Conservation (phyloP, 169 alveolate genomes). For the Cryptosporidium ubiquitum region DNA sequence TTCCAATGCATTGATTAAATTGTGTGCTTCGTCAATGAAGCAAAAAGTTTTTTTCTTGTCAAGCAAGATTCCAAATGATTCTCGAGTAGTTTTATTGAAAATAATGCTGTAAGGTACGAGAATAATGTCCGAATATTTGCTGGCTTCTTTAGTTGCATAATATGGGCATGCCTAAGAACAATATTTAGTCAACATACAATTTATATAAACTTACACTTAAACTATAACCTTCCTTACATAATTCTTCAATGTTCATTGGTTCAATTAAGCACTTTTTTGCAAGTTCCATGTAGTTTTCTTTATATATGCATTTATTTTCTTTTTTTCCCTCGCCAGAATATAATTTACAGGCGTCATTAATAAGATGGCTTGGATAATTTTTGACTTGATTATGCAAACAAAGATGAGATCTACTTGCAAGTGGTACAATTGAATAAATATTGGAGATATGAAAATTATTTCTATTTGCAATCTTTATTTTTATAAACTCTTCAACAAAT, state of each 20-base stretch:
- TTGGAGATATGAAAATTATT: background rate
- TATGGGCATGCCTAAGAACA: slow-evolving; percentile 79
- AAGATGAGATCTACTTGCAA: slow-evolving; percentile 54
- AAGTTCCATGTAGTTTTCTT: slow-evolving; percentile 9
- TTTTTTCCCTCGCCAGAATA: background rate
- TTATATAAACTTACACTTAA: slow-evolving; percentile 33
- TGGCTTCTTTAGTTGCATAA: slow-evolving; percentile 79
- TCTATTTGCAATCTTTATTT: slow-evolving; percentile 33
- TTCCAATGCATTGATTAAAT: slow-evolving; percentile 75
- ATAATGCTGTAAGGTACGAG: slow-evolving; percentile 83
- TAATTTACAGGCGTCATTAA: slow-evolving; percentile 16
- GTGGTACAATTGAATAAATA: slow-evolving; percentile 7
- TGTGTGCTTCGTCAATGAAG: slow-evolving; percentile 87
- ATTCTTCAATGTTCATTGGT: slow-evolving; percentile 38
- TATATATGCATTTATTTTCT: slow-evolving; percentile 12
- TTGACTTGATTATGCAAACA: slow-evolving; percentile 31
- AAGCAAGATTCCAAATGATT: slow-evolving; percentile 75
- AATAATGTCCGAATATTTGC: slow-evolving; percentile 79
- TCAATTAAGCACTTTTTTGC: slow-evolving; percentile 28
- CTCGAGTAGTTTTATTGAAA: slow-evolving; percentile 78
- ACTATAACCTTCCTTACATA: slow-evolving; percentile 9
- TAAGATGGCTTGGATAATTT: slow-evolving; percentile 1
- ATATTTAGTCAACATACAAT: background rate
- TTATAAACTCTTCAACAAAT: slow-evolving; percentile 76
- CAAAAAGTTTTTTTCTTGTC: slow-evolving; percentile 73